Evolutionary conservation across 306 rosid species (phyloP), one percentile per base, ranked within the genome.

Genomic region (Benincasa hispida): DNA sequence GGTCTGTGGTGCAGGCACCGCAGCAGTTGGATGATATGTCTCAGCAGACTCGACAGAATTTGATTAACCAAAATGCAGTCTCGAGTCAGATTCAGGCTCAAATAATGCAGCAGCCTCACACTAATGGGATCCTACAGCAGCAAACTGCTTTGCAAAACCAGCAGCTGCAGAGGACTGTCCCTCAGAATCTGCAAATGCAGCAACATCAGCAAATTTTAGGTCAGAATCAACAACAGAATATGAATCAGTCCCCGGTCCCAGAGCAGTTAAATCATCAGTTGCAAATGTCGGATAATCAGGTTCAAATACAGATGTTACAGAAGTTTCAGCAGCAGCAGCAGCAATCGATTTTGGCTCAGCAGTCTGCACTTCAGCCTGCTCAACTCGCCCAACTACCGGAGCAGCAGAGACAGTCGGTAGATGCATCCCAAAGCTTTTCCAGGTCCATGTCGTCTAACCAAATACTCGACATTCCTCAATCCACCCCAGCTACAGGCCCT

Each of bases 251-350:
- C 14, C 79, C 87, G 19, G 76, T 81, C 48, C 85, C 91, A 10
- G 97, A 91, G 73, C 94, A 87, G 77, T 78, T 81, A 28, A 87
- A 82, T 78, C 97, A 83, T 82, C 96, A 87, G 61, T 81, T 88
- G 6, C 96, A 82, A 57, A 78, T 90, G 79, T 86, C 98, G 7
- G 98, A 94, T 25, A 87, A 77, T 80, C 96, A 88, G 81, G 72
- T 88, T 79, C 93, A 87, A 68, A 60, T 86, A 82, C 97, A 87
- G 66, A 84, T 94, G 74, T 75, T 94, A 58, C 96, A 91, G 77
- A 90, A 89, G 88, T 86, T 88, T 80, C 96, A 91, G 74, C 98
- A 89, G 75, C 95, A 89, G 75, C 95, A 89, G 78, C 95, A 87
- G 63, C 96, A 91, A 76, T 80, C 91, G 19, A 74, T 81, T 83